A percentile compares a stretch with the other conserved stretches of the same genome.
Evolutionary conservation across 176 grass and related monocot species (phyloP).

Genomic region (Juncus inflexus): DNA sequence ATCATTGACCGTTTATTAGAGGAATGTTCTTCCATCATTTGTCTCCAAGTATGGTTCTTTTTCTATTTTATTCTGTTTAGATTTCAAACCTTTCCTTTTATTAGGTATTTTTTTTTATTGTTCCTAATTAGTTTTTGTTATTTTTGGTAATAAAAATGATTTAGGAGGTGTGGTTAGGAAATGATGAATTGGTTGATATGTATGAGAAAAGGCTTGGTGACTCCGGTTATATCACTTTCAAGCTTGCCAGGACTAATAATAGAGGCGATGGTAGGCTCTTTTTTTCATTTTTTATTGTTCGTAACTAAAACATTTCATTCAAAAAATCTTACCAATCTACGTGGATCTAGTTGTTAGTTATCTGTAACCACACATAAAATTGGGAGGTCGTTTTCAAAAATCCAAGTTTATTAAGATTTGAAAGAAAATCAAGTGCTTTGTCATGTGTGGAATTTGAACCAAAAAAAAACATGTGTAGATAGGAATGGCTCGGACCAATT

Average conservation of each 20-base stretch:
- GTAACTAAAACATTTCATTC: neutral
- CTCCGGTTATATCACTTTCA: conserved; percentile 57
- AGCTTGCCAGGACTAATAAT: conserved; percentile 85
- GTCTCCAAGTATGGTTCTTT: conserved; percentile 53
- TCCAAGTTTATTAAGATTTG: too few relatives aligned
- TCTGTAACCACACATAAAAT: neutral
- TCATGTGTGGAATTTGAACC: too few relatives aligned
- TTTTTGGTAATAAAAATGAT: conserved; percentile 13
- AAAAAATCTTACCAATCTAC: too few relatives aligned
- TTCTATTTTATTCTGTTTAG: neutral
- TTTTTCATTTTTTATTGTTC: neutral
- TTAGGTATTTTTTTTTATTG: neutral
- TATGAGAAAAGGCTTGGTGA: conserved; percentile 68
- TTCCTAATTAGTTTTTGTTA: neutral
- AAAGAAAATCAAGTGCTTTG: too few relatives aligned
- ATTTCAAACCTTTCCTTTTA: neutral
- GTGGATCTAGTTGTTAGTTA: neutral
- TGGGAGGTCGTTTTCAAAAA: conserved; percentile 2
- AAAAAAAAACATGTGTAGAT: too few relatives aligned
- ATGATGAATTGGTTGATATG: conserved; percentile 83
- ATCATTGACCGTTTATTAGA: conserved; percentile 80
- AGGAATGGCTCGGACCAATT: too few relatives aligned
- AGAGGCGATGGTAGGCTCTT: conserved; percentile 65
- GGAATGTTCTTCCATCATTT: conserved; percentile 78
- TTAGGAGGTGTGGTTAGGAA: conserved; percentile 92